phyloP scores from a whole-genome alignment of 1,284 basidiomycete genomes.

The Ganoderma leucocontextum region DNA sequence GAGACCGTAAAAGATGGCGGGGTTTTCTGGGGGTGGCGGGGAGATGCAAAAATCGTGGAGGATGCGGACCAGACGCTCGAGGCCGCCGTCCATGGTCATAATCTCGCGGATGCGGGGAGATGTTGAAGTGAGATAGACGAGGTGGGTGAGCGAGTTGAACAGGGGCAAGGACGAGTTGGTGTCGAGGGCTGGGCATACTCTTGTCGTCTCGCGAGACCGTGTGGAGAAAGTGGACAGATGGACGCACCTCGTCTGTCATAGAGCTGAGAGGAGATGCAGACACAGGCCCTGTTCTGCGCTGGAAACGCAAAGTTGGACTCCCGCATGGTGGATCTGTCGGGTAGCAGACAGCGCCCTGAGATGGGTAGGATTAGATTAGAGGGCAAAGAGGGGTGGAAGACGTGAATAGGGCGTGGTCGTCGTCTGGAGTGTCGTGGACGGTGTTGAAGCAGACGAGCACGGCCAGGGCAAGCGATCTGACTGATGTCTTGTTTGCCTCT shows the following conservation, averaged over 20 bases:
- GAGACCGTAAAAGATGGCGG: constrained; percentile 77
- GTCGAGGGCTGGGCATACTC: constrained; percentile 80
- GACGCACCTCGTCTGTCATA: constrained; percentile 92
- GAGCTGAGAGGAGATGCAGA: constrained; percentile 93
- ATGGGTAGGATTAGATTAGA: constrained; percentile 9
- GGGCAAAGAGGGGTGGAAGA: background rate
- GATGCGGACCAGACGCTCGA: constrained; percentile 95
- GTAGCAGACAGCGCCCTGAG: background rate
- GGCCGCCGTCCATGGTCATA: constrained; percentile 96
- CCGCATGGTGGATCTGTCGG: constrained; percentile 67
- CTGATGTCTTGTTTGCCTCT: constrained; percentile 43
- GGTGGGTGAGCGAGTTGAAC: constrained; percentile 96
- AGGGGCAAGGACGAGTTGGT: constrained; percentile 90
- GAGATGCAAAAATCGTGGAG: constrained; percentile 86
- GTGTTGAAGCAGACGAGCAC: constrained; percentile 35
- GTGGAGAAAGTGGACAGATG: constrained; percentile 26
- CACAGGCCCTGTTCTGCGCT: constrained; percentile 93
- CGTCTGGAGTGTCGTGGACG: constrained; percentile 32
- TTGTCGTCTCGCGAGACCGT: background rate
- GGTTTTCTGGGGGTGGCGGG: constrained; percentile 80
- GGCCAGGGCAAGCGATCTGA: constrained; percentile 38
- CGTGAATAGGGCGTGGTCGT: constrained; percentile 22
- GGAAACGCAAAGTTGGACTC: constrained; percentile 98
- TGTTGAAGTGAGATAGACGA: constrained; percentile 96
- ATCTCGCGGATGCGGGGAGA: constrained; percentile 98